Evolutionary conservation across 371 early-diverging fungal genomes (phyloP).

Genomic region (Circinella minor): DNA sequence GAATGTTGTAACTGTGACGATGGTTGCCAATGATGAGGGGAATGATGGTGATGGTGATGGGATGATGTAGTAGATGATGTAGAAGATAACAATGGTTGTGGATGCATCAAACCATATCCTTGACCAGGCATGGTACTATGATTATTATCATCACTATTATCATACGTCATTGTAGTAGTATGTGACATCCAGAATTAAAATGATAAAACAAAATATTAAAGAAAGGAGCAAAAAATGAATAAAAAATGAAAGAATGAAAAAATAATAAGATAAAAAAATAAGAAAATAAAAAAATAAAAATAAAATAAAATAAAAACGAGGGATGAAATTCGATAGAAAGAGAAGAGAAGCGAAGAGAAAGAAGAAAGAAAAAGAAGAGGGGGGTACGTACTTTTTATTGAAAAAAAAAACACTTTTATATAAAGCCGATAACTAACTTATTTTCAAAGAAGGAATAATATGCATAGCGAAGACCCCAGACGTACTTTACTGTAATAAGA

Average conservation of each 20-base stretch:
- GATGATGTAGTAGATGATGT: slow-evolving; percentile 3
- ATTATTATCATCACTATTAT: slow-evolving; percentile 5
- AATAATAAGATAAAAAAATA: no score
- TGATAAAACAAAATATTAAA: neutral
- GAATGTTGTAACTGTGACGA: neutral
- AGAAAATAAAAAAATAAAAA: slow-evolving; percentile 5
- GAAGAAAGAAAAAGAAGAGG: slow-evolving; percentile 8
- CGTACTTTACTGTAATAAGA: no score
- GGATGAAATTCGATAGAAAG: neutral
- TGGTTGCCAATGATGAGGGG: neutral
- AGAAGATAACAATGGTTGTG: neutral
- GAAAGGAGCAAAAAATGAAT: neutral
- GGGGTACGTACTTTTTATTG: neutral
- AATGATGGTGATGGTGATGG: neutral
- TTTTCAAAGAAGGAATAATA: no score
- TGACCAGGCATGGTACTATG: neutral
- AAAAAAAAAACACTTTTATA: neutral
- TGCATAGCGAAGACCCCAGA: no score
- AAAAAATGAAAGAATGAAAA: neutral
- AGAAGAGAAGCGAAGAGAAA: neutral
- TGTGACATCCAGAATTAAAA: neutral
- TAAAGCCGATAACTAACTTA: neutral
- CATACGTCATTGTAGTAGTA: slow-evolving; percentile 6
- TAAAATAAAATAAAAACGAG: neutral
- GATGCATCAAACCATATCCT: neutral